phyloP scores from a whole-genome alignment of 1,284 basidiomycete species.

The Ustilago sp. region DNA sequence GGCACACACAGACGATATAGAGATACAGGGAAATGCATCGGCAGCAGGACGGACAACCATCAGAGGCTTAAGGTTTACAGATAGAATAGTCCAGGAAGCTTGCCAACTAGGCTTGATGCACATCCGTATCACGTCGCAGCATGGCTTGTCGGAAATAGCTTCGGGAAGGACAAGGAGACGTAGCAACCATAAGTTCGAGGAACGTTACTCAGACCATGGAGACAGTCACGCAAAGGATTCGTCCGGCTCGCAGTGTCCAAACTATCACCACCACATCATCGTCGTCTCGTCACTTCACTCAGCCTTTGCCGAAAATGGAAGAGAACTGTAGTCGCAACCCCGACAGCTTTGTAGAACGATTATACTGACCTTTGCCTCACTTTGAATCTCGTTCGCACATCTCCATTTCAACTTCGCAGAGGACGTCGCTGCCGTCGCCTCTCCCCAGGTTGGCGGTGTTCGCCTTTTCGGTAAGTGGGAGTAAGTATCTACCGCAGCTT shows the following conservation, averaged over 20 bases:
- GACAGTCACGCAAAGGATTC: not conserved
- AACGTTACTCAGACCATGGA: not conserved
- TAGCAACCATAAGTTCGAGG: too few relatives aligned
- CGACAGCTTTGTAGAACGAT: not conserved
- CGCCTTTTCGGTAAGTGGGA: conserved; percentile 68
- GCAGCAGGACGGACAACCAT: not conserved
- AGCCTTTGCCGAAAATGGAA: conserved; percentile 1
- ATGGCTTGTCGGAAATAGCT: too few relatives aligned
- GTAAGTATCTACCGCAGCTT: conserved; percentile 47
- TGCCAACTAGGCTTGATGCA: too few relatives aligned
- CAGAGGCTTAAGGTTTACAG: too few relatives aligned
- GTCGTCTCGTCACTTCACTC: not conserved
- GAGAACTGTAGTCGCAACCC: conserved; percentile 21
- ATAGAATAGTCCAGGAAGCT: too few relatives aligned
- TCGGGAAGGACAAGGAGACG: too few relatives aligned
- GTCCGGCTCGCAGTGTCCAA: not conserved
- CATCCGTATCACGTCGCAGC: too few relatives aligned
- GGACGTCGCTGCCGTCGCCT: conserved; percentile 64
- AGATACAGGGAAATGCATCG: not conserved
- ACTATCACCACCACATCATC: not conserved
- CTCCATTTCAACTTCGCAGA: conserved; percentile 49
- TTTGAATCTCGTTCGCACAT: conserved; percentile 13
- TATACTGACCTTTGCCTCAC: conserved; percentile 33
- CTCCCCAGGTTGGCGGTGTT: conserved; percentile 66
- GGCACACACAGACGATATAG: not conserved